phyloP scores from a whole-genome alignment of 176 grass and related monocot genomes.

The sorghum (Sorghum bicolor) region DNA sequence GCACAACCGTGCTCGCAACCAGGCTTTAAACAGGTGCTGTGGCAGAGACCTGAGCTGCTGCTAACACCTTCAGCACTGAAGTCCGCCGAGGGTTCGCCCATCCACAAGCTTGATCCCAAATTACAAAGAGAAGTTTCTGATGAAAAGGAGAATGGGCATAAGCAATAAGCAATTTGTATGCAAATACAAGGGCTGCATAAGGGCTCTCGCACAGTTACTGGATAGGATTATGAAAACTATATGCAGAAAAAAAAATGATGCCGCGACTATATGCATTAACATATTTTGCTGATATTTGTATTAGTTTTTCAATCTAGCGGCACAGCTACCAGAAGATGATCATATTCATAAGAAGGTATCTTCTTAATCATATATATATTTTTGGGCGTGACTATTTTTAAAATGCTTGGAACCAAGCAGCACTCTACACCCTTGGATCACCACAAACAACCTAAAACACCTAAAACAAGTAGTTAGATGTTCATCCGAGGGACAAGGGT shows the following conservation, averaged over 20 bases:
- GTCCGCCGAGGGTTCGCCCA: constrained; percentile 51
- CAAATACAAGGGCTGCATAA: neutral
- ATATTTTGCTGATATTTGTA: neutral
- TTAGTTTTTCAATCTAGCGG: neutral
- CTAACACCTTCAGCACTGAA: constrained; percentile 41
- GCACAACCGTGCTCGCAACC: constrained; percentile 39
- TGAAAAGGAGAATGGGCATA: neutral
- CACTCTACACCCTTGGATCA: neutral
- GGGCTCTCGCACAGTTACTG: neutral
- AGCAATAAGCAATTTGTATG: neutral
- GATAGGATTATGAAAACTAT: neutral
- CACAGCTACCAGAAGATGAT: neutral
- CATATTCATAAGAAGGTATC: neutral
- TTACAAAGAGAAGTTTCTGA: constrained; percentile 28
- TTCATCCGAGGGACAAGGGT: neutral
- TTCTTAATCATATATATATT: neutral
- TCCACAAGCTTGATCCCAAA: constrained; percentile 48
- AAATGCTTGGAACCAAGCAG: neutral
- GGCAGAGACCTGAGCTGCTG: constrained; percentile 42
- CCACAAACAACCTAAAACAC: neutral
- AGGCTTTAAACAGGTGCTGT: constrained; percentile 33
- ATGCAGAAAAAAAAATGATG: neutral
- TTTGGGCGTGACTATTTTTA: neutral
- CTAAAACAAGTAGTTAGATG: neutral
- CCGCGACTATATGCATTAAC: neutral